Conservation (phyloP, 495 filamentous ascomycete species). For the Massariosphaeria phaeospora region DNA sequence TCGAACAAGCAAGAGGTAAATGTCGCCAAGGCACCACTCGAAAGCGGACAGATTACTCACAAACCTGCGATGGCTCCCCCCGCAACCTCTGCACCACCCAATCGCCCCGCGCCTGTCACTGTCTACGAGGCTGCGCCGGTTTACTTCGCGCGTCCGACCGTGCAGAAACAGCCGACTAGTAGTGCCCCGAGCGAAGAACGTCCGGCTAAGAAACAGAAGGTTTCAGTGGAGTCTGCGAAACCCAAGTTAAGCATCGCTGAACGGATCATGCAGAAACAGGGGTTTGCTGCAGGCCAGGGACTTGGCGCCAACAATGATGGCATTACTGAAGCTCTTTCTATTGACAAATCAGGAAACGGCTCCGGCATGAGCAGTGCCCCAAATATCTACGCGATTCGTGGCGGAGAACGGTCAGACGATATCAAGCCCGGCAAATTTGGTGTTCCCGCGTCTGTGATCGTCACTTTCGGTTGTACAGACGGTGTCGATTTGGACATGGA, state of each 20-base stretch:
- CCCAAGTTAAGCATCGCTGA: constrained; percentile 60
- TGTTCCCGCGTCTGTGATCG: constrained; percentile 70
- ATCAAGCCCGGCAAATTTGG: constrained; percentile 61
- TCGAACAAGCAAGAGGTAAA: too few relatives aligned
- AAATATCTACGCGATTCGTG: constrained; percentile 12
- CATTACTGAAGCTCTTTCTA: constrained; percentile 51
- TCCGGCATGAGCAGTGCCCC: too few relatives aligned
- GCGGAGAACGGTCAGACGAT: constrained; percentile 36
- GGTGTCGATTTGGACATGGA: constrained; percentile 71
- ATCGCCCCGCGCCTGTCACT: too few relatives aligned
- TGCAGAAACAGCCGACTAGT: neutral
- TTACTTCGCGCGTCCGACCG: neutral
- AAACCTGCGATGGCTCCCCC: too few relatives aligned
- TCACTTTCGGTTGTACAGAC: constrained; percentile 74
- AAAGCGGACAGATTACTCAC: too few relatives aligned
- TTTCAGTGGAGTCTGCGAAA: too few relatives aligned
- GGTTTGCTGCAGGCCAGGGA: constrained; percentile 83
- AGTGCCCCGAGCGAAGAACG: neutral
- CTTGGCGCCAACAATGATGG: constrained; percentile 75
- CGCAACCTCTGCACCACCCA: too few relatives aligned
- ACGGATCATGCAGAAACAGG: constrained; percentile 84
- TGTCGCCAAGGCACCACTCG: too few relatives aligned
- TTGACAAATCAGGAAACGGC: neutral
- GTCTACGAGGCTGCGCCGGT: too few relatives aligned
- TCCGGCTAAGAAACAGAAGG: constrained; percentile 50